Evolutionary conservation across 208 protist species (phyloP), one percentile per base, ranked within the genome.

Genomic region (Leishmania lainsoni): DNA sequence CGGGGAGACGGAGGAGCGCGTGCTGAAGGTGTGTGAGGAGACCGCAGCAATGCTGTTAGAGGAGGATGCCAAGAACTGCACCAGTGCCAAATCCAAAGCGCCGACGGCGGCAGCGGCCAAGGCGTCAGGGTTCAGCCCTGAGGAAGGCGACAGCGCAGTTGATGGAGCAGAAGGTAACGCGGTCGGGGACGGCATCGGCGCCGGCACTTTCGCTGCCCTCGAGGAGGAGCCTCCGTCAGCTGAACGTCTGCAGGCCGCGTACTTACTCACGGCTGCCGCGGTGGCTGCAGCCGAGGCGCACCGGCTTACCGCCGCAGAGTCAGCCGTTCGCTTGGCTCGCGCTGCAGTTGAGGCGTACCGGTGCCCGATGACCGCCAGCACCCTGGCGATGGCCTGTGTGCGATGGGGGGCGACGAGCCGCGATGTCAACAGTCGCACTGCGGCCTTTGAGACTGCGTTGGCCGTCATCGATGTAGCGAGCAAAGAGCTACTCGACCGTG

Each of bases 261-360:
- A 93, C 70, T 76, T 94, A 56, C 87, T 94, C 66, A 78, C 91
- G 26, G 88, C 92, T 14, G 93, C 81, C 3, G 85, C 86, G 20
- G 68, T 83, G 45, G 74, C 84, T 49, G 92, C 80, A 20, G 45
- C 87, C 75, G 73, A 87, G 42, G 76, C 71, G 59, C 76, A 86
- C 26, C 81, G 81, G 42, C 79, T 87, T n/a, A 51, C 76, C 16
- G 86, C 83, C 2, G 72, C 87, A 4, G 81, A 79, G 58, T 70
- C 45, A 5, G 86, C 86, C 56, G 81, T 95, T 29, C 84, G 76
- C 2, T 82, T 94, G 6, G 91, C 91, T 45, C 78, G 90, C 26
- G 65, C 58, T 5, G 91, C 93, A 3, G 78, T 90, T 0, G 75
- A 87, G 70, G 84, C 85, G 2, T 80, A 88, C 56, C 84, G 68